phyloP scores from a whole-genome alignment of 2,329 filamentous ascomycete species.

The Alternaria sp. region DNA sequence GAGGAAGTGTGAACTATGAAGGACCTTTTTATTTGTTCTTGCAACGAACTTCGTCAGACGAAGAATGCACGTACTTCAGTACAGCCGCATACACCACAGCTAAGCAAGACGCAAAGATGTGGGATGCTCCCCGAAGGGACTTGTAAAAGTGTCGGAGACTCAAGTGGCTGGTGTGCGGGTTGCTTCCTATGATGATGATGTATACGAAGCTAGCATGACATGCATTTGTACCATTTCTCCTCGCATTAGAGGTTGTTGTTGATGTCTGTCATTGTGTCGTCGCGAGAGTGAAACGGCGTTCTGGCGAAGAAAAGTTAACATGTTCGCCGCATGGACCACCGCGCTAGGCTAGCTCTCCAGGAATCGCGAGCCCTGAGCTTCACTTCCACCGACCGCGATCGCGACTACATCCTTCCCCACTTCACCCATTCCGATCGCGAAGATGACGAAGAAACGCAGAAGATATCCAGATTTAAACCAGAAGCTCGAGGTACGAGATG shows the following conservation, averaged over 20 bases:
- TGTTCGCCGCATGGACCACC: constrained; percentile 15
- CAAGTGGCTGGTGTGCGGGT: constrained; percentile 58
- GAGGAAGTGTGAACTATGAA: constrained; percentile 65
- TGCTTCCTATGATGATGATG: constrained; percentile 26
- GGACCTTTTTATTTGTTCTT: constrained; percentile 58
- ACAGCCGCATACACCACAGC: constrained; percentile 54
- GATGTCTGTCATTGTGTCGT: constrained; percentile 10
- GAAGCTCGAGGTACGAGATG: constrained; percentile 65
- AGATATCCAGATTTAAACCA: constrained; percentile 87
- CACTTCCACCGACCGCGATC: constrained; percentile 16
- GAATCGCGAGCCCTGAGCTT: constrained; percentile 31
- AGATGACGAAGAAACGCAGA: constrained; percentile 80
- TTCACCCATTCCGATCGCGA: constrained; percentile 9
- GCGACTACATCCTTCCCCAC: constrained; percentile 6
- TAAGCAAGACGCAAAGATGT: constrained; percentile 59
- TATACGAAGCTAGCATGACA: background rate
- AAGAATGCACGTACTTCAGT: constrained; percentile 49
- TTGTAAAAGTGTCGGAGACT: constrained; percentile 54
- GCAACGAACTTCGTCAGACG: constrained; percentile 48
- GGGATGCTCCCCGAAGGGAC: constrained; percentile 58
- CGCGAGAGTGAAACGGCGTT: constrained; percentile 9
- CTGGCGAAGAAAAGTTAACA: constrained; percentile 24
- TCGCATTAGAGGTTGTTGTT: constrained; percentile 6
- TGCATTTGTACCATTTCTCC: background rate
- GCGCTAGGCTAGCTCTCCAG: constrained; percentile 31